Evolutionary conservation across 1,139 yeast genomes (phyloP).

Genomic region (Yamadazyma buinensis): DNA sequence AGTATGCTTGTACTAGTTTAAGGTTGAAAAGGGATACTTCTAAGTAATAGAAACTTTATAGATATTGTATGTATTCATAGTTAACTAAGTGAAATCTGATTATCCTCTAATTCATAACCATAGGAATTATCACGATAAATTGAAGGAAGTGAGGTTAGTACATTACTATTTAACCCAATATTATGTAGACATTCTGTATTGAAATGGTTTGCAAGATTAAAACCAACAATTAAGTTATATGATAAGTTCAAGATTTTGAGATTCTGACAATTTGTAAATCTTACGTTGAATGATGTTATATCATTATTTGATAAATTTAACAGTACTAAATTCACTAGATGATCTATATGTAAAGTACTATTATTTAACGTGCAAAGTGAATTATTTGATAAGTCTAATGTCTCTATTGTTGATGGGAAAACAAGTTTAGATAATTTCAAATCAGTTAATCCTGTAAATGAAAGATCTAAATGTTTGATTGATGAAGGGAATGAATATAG

Average conservation of each 20-base stretch:
- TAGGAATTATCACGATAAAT: no score
- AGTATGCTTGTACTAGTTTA: no score
- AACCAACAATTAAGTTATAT: constrained; percentile 17
- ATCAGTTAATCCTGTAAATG: constrained; percentile 19
- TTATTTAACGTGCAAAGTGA: constrained; percentile 11
- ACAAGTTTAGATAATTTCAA: constrained; percentile 7
- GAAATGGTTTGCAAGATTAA: constrained; percentile 1
- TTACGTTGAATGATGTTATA: constrained; percentile 5
- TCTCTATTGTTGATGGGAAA: constrained; percentile 16
- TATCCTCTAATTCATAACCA: no score
- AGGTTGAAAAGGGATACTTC: no score
- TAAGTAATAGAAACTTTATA: no score
- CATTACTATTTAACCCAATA: constrained; percentile 2
- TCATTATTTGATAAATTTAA: constrained; percentile 21
- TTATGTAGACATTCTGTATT: not conserved
- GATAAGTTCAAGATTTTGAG: constrained; percentile 20
- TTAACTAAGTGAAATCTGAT: no score
- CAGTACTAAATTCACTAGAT: constrained; percentile 10
- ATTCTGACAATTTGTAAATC: constrained; percentile 1
- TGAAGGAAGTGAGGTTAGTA: not conserved
- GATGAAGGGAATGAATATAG: not conserved
- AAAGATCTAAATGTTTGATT: constrained; percentile 17
- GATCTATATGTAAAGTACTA: constrained; percentile 12
- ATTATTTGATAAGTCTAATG: constrained; percentile 25
- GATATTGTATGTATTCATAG: no score